Percentiles rank a stretch among this genome's conserved stretches.
Evolutionary conservation across 257 asterid species (phyloP).

Genomic region (Linaria vulgaris): DNA sequence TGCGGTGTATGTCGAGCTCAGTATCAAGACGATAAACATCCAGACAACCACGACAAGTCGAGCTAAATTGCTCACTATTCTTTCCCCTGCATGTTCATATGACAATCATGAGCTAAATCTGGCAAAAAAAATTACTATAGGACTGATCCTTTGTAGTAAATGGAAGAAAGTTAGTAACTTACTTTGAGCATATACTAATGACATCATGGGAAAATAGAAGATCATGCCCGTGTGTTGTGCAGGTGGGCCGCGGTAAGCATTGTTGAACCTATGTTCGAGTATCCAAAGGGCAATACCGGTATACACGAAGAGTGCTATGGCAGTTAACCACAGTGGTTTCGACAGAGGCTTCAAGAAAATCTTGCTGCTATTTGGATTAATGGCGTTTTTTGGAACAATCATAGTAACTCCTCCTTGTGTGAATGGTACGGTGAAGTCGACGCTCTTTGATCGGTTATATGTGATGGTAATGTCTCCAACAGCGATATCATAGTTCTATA

Average conservation of each 20-base stretch:
- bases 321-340: slow-evolving; percentile 36
- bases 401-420: slow-evolving; percentile 39
- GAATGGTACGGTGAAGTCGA: slow-evolving; percentile 48
- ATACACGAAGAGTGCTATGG: slow-evolving; percentile 28
- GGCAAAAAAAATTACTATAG: not conserved
- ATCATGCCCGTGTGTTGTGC: slow-evolving; percentile 1
- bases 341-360: slow-evolving; percentile 42
- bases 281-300: slow-evolving; percentile 43
- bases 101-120: not conserved
- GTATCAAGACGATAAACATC: slow-evolving; percentile 41
- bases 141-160: not conserved
- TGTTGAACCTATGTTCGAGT: slow-evolving; percentile 39
- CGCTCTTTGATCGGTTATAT: slow-evolving; percentile 37
- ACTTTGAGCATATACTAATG: slow-evolving; percentile 10
- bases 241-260: slow-evolving; percentile 23
- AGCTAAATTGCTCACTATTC: slow-evolving; percentile 36
- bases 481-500: slow-evolving; percentile 41
- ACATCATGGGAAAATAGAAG: slow-evolving; percentile 10
- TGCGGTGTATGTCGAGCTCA: slow-evolving; percentile 39
- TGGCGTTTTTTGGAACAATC: slow-evolving; percentile 32
- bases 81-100: slow-evolving; percentile 33
- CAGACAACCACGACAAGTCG: slow-evolving; percentile 40
- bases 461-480: slow-evolving; percentile 50
- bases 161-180: not conserved
- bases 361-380: slow-evolving; percentile 27